These are phyloP conservation scores for Apiospora rasikravindrae DNA, from an alignment of 2,329 filamentous ascomycete species.

Conservation along the genomic window DNA sequence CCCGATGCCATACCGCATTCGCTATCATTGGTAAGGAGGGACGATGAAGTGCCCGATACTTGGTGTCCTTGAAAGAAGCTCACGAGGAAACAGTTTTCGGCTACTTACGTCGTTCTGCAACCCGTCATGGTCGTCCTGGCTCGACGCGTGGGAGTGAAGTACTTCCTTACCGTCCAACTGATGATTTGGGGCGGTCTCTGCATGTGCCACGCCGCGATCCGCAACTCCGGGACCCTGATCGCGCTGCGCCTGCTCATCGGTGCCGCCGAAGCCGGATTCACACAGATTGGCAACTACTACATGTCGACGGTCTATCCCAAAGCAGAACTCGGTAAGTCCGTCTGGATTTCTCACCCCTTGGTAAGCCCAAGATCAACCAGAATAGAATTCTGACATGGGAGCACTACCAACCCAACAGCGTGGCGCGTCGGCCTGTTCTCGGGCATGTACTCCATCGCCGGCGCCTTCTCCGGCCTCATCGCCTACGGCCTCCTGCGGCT, in stretches of 20 bases:
- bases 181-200: slow-evolving; percentile 29
- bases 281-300: slow-evolving; percentile 31
- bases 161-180: slow-evolving; percentile 25
- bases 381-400: too few relatives aligned
- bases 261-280: slow-evolving; percentile 31
- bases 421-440: slow-evolving; percentile 22
- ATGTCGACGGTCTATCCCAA: slow-evolving; percentile 30
- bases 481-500: slow-evolving; percentile 49
- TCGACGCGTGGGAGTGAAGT: slow-evolving; percentile 29
- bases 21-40: slow-evolving; percentile 23
- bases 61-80: neutral
- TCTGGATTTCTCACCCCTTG: too few relatives aligned
- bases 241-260: slow-evolving; percentile 30
- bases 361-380: too few relatives aligned
- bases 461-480: slow-evolving; percentile 52
- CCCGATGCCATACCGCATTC: slow-evolving; percentile 32
- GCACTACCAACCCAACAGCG: neutral
- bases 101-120: slow-evolving; percentile 31
- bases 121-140: slow-evolving; percentile 31
- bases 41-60: neutral
- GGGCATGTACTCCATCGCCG: slow-evolving; percentile 38
- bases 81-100: slow-evolving; percentile 24
- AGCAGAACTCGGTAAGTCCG: slow-evolving; percentile 19
- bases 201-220: slow-evolving; percentile 31
- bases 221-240: slow-evolving; percentile 23